Evolutionary conservation across 345 rosid species (phyloP).

Genomic region (Eutrema yunnanense): DNA sequence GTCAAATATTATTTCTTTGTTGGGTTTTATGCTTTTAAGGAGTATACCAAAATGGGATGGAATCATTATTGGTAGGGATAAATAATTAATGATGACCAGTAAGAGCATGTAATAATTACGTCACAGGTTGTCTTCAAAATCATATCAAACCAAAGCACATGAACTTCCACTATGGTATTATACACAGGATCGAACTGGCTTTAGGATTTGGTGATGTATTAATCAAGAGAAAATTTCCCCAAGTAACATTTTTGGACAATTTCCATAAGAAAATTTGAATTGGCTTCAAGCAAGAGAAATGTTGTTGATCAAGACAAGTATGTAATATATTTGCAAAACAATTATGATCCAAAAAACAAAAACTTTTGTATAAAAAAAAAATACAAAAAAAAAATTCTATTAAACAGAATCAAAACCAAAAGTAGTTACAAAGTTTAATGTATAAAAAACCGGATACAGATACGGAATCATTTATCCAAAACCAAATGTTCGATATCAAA

Average conservation of each 20-base stretch:
- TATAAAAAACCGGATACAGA: background rate
- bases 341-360: no score
- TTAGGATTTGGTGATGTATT: background rate
- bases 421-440: background rate
- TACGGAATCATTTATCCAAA: no score
- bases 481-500: no score
- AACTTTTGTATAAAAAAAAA: background rate
- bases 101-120: background rate
- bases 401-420: background rate
- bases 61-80: no score
- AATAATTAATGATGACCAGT: slow-evolving; percentile 17
- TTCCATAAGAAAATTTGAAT: background rate
- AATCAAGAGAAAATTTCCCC: no score
- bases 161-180: background rate
- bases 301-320: no score
- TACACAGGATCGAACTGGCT: background rate
- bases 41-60: slow-evolving; percentile 16
- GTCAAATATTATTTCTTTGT: slow-evolving; percentile 7
- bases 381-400: background rate
- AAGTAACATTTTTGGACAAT: no score
- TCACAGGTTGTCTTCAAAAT: slow-evolving; percentile 5
- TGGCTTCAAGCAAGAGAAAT: background rate
- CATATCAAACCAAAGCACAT: background rate
- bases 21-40: slow-evolving; percentile 8
- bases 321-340: background rate